Base-by-base conservation (phyloP, 345 rosid genomes). In the Acer yangbiense region DNA sequence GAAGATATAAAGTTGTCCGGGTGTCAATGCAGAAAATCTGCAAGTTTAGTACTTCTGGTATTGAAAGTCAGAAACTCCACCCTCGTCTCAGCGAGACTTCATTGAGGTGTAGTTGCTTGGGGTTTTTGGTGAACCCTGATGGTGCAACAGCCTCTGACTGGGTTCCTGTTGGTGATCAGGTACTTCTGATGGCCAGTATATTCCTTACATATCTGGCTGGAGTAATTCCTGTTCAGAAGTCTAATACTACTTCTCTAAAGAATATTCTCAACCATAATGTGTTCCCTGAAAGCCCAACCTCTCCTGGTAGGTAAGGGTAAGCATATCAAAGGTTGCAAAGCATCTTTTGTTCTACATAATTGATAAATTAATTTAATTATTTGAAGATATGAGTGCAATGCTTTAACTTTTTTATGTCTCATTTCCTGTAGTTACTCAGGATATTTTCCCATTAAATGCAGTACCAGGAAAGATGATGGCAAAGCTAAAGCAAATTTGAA, bases 241-340 rank as follows among this genome's bases (percentile, higher is more conserved):
- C 90, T 23, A 69, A 60, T 77, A 82, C 74, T 72, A 74, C 83
- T 69, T 66, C 84, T 23, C 79, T 41, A 78, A 84, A 83, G 62
- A 82, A 73, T 32, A 76, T 75, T 9, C 61, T 79, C 20, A 78
- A 74, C 52, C 84, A 85, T 18, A 78, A 69, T 63, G 76, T 75
- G 46, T 79, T 75, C 67, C 71, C 72, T 78, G 85, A 80, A 69
- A 81, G 83, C 82, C 68, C 90, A 74, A 77, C 83, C 80, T 80
- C 91, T 80, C 83, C 94, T 92, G 97, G 98, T 92, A 90, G 96
- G 97, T 93, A 95, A 91, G 97, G 92, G 88, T 90, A 88, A 86
- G 88, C 84, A 76, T 64, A 72, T 82, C 13, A 68, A 77, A 70
- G 71, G 57, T 77, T 78, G 78, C 35, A 4, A 68, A 54, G 73